Evolutionary conservation across 805 yeast genomes (phyloP).

Genomic region (Yarrowia divulgata): DNA sequence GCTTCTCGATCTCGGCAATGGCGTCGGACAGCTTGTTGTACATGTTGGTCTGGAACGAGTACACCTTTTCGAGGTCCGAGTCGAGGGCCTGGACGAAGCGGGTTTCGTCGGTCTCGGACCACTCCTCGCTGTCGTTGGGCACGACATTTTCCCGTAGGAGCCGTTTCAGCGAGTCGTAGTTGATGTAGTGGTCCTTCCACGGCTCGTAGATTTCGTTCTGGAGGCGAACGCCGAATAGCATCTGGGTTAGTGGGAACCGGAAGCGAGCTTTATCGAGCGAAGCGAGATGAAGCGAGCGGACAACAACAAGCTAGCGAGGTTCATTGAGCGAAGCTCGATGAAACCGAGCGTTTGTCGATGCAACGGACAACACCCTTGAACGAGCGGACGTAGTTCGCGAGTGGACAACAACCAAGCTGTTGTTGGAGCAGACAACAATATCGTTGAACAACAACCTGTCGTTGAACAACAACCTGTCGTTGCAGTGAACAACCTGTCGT

Average conservation of each 20-base stretch:
- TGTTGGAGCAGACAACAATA: too few relatives aligned
- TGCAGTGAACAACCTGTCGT: too few relatives aligned
- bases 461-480: too few relatives aligned
- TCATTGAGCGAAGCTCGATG: too few relatives aligned
- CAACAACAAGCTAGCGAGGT: too few relatives aligned
- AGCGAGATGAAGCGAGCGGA: too few relatives aligned
- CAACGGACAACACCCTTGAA: too few relatives aligned
- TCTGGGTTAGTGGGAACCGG: slow-evolving; percentile 11
- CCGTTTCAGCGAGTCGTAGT: slow-evolving; percentile 88
- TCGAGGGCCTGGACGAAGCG: slow-evolving; percentile 79
- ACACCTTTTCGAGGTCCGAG: slow-evolving; percentile 88
- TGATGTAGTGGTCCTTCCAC: slow-evolving; percentile 89
- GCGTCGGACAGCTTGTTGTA: slow-evolving; percentile 72
- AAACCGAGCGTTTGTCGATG: too few relatives aligned
- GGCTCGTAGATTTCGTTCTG: slow-evolving; percentile 84
- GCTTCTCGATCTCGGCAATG: slow-evolving; percentile 68
- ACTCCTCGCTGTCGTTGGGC: slow-evolving; percentile 54
- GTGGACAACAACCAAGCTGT: too few relatives aligned
- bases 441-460: too few relatives aligned
- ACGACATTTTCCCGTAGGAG: slow-evolving; percentile 66
- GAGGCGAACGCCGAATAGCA: slow-evolving; percentile 88
- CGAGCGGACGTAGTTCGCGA: too few relatives aligned
- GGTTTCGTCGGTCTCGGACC: slow-evolving; percentile 87
- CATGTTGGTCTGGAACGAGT: slow-evolving; percentile 77
- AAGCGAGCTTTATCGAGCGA: too few relatives aligned